Percentiles rank a stretch among this genome's conserved stretches.
Conservation (phyloP, 495 filamentous ascomycete genomes). For the Niebla homalea region DNA sequence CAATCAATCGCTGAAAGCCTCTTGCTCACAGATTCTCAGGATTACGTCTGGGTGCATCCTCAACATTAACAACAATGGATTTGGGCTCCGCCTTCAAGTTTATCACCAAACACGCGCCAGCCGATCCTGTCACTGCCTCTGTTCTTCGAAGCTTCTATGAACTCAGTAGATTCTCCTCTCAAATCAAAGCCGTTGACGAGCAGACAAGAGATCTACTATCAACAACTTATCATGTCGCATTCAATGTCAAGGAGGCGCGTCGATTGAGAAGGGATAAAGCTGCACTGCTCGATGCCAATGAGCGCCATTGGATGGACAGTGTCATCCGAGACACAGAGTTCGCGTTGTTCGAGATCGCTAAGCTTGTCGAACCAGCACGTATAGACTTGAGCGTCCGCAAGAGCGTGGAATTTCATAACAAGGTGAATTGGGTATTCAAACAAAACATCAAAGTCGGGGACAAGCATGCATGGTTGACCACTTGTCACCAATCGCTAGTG, state of each 20-base stretch:
- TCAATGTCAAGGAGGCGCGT: conserved; percentile 16
- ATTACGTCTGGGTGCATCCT: no score
- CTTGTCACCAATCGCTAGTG: conserved; percentile 19
- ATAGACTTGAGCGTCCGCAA: not conserved
- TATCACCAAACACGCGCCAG: not conserved
- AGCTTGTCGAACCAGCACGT: conserved; percentile 15
- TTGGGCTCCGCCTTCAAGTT: no score
- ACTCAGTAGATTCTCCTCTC: conserved; percentile 10
- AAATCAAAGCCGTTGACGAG: conserved; percentile 17
- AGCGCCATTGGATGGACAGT: conserved; percentile 15
- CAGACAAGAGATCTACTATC: conserved; percentile 19
- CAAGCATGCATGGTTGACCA: conserved; percentile 14
- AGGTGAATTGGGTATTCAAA: conserved; percentile 18
- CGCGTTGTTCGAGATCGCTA: conserved; percentile 12
- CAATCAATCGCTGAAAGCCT: no score
- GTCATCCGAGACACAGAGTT: conserved; percentile 17
- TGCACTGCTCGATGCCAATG: conserved; percentile 9
- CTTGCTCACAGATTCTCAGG: no score
- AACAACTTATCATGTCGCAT: conserved; percentile 14
- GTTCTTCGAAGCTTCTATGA: conserved; percentile 5
- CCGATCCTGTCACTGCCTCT: conserved; percentile 1
- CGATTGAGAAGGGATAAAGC: conserved; percentile 15
- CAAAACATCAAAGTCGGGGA: conserved; percentile 16
- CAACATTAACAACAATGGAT: no score
- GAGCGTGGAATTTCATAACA: conserved; percentile 11